Percentiles rank a stretch among this genome's conserved stretches.
Evolutionary conservation across 176 grass and related monocot species (phyloP).

Genomic region (Triticum timopheevii): DNA sequence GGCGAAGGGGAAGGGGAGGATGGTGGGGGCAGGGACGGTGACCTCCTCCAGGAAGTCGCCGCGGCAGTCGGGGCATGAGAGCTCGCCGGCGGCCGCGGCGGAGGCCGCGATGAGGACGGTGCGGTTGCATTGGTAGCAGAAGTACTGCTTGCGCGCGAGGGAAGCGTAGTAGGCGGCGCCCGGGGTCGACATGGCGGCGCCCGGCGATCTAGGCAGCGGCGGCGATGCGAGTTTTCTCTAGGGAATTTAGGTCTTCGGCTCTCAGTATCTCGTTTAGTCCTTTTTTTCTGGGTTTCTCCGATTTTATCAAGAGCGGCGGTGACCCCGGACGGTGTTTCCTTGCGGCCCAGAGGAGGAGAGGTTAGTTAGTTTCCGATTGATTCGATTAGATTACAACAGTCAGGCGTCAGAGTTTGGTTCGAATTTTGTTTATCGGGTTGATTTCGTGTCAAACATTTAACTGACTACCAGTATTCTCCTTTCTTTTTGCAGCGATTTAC

Average conservation of each 20-base stretch:
- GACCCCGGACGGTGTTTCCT: neutral
- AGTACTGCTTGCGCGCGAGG: slow-evolving; percentile 68
- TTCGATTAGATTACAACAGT: too few species aligned
- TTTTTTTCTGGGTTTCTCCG: neutral
- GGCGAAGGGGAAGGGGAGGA: slow-evolving; percentile 58
- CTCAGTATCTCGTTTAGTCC: neutral
- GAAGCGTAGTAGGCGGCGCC: slow-evolving; percentile 57
- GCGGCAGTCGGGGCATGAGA: slow-evolving; percentile 77
- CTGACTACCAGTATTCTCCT: too few species aligned
- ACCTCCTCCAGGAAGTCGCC: slow-evolving; percentile 94
- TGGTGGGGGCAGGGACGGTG: slow-evolving; percentile 55
- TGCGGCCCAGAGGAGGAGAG: neutral
- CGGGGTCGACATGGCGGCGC: slow-evolving; percentile 49
- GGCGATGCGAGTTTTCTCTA: slow-evolving; percentile 24
- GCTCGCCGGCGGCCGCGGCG: slow-evolving; percentile 49
- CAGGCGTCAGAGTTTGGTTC: too few species aligned
- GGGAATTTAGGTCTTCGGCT: slow-evolving; percentile 45
- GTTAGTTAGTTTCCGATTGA: too few species aligned
- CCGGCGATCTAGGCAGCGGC: slow-evolving; percentile 56
- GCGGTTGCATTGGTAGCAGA: slow-evolving; percentile 90
- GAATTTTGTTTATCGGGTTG: too few species aligned
- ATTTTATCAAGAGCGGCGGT: neutral
- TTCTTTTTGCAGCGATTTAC: too few species aligned
- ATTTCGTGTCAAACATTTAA: too few species aligned
- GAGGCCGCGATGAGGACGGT: slow-evolving; percentile 55